These are phyloP conservation scores for Leccinum incarnatum DNA, from an alignment of 768 basidiomycete species.

Conservation along the genomic window DNA sequence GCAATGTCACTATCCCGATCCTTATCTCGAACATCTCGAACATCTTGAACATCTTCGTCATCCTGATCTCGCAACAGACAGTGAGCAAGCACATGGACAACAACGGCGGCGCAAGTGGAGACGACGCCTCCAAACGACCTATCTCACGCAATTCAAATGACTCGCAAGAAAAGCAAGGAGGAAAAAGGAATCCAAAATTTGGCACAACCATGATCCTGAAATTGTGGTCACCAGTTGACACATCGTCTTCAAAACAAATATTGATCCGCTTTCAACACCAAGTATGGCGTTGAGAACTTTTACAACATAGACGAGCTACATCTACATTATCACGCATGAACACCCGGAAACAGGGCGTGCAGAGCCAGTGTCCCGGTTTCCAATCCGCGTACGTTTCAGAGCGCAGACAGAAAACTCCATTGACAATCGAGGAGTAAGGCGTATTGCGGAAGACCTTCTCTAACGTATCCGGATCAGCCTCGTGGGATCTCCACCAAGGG, in stretches of 20 bases:
- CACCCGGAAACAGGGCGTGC: slow-evolving; percentile 6
- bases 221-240: neutral
- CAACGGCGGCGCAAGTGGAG: too few relatives aligned
- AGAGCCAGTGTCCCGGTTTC: slow-evolving; percentile 13
- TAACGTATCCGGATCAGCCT: neutral
- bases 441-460: slow-evolving; percentile 1
- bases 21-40: too few relatives aligned
- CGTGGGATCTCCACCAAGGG: slow-evolving; percentile 16
- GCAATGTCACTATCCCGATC: neutral
- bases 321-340: slow-evolving; percentile 13
- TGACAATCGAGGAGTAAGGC: slow-evolving; percentile 9
- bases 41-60: neutral
- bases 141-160: neutral
- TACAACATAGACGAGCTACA: neutral
- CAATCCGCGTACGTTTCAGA: slow-evolving; percentile 4
- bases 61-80: neutral
- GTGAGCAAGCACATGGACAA: too few relatives aligned
- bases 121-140: too few relatives aligned
- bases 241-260: neutral
- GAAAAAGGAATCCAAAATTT: neutral
- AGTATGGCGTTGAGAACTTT: neutral
- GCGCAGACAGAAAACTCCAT: neutral
- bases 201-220: neutral
- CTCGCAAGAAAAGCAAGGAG: neutral
- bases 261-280: neutral